phyloP scores from a whole-genome alignment of 2,329 filamentous ascomycete species.

The Penicillium sp. region DNA sequence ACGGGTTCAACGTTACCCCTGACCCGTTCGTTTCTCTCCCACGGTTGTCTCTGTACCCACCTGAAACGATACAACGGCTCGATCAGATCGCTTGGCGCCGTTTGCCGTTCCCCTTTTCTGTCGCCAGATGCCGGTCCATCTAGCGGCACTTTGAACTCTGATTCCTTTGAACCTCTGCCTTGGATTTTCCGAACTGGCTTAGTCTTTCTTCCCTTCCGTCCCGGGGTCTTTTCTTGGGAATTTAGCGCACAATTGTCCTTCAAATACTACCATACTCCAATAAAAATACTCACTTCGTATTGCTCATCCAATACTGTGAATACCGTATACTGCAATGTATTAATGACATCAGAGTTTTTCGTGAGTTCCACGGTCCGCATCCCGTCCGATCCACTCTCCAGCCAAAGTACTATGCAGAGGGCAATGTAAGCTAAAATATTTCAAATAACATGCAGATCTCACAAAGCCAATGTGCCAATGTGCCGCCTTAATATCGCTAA shows the following conservation, averaged over 20 bases:
- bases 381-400: neutral
- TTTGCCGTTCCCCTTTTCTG: conserved; percentile 9
- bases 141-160: conserved; percentile 16
- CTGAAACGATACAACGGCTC: conserved; percentile 8
- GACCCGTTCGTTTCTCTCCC: neutral
- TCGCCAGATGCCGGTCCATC: conserved; percentile 13
- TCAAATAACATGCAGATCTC: conserved; percentile 2
- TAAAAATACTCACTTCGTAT: too few species aligned
- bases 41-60: conserved; percentile 1
- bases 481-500: neutral
- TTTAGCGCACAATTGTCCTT: too few species aligned
- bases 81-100: conserved; percentile 11
- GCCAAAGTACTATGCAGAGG: neutral
- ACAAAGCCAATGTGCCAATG: conserved; percentile 10
- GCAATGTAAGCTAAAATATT: conserved; percentile 1
- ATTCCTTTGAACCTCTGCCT: conserved; percentile 3
- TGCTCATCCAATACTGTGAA: too few species aligned
- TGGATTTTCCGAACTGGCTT: neutral
- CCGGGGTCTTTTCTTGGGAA: too few species aligned
- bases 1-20: neutral
- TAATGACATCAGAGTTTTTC: neutral
- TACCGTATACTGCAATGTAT: neutral
- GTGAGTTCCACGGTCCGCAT: conserved; percentile 4
- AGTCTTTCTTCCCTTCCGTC: too few species aligned
- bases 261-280: too few species aligned